These are phyloP conservation scores for Thelonectria blattea DNA, from an alignment of 2,329 filamentous ascomycete genomes.

Conservation along the genomic window DNA sequence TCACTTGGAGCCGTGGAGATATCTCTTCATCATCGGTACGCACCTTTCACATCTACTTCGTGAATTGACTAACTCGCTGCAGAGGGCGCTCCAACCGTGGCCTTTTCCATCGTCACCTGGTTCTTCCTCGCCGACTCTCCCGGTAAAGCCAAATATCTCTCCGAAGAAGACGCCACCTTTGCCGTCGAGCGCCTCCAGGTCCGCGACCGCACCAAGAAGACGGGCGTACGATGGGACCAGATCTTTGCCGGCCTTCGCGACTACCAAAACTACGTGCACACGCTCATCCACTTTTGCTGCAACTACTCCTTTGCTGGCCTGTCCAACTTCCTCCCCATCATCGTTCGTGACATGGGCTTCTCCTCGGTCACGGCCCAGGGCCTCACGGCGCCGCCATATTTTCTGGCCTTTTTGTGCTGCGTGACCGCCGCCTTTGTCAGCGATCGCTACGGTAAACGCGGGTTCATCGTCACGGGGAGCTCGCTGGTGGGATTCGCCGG, in stretches of 20 bases:
- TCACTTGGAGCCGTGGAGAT: slow-evolving; percentile 13
- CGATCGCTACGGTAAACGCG: slow-evolving; percentile 20
- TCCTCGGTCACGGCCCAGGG: slow-evolving; percentile 20
- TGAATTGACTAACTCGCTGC: not conserved
- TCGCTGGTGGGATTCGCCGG: slow-evolving; percentile 1
- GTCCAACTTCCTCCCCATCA: slow-evolving; percentile 28
- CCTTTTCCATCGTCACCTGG: slow-evolving; percentile 16
- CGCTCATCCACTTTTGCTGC: slow-evolving; percentile 30
- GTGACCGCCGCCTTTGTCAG: slow-evolving; percentile 23
- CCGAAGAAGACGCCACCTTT: slow-evolving; percentile 6
- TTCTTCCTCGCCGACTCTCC: slow-evolving; percentile 30
- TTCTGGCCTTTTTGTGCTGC: slow-evolving; percentile 12
- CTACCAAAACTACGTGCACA: slow-evolving; percentile 28
- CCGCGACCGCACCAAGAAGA: slow-evolving; percentile 1
- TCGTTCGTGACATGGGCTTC: slow-evolving; percentile 18
- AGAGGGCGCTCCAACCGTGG: slow-evolving; percentile 23
- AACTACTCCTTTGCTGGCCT: slow-evolving; percentile 30
- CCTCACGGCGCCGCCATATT: slow-evolving; percentile 19
- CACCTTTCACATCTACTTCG: not conserved
- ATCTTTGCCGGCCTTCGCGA: slow-evolving; percentile 15
- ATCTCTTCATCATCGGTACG: slow-evolving; percentile 6
- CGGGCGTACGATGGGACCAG: slow-evolving; percentile 23
- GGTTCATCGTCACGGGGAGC: slow-evolving; percentile 4
- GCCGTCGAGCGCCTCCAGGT: slow-evolving; percentile 14
- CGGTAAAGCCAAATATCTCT: slow-evolving; percentile 17